phyloP scores from a whole-genome alignment of 2,329 filamentous ascomycete species.

The Oidium heveae region DNA sequence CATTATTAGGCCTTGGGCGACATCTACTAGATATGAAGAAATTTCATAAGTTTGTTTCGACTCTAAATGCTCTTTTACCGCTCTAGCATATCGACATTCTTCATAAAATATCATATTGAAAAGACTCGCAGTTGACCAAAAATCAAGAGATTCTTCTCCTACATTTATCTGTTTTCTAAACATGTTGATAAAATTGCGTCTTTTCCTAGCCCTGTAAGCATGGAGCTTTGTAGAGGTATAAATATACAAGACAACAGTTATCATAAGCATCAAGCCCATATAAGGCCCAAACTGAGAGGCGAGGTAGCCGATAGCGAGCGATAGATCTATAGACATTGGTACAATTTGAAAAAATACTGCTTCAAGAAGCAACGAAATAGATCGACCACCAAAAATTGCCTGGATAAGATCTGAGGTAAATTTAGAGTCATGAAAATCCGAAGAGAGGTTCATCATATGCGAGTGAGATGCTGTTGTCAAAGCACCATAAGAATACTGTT shows the following conservation, averaged over 20 bases:
- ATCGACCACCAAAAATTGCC: slow-evolving; percentile 81
- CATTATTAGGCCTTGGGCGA: slow-evolving; percentile 57
- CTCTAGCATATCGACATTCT: slow-evolving; percentile 44
- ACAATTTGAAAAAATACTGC: slow-evolving; percentile 89
- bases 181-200: slow-evolving; percentile 82
- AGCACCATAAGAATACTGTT: slow-evolving; percentile 88
- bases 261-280: slow-evolving; percentile 68
- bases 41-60: slow-evolving; percentile 55
- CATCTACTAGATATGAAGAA: slow-evolving; percentile 58
- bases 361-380: slow-evolving; percentile 90
- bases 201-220: slow-evolving; percentile 70
- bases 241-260: slow-evolving; percentile 88
- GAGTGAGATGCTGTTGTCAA: slow-evolving; percentile 90
- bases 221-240: slow-evolving; percentile 94
- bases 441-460: slow-evolving; percentile 80
- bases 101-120: slow-evolving; percentile 70
- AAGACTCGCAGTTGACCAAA: slow-evolving; percentile 89
- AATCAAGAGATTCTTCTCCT: slow-evolving; percentile 95
- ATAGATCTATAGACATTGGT: slow-evolving; percentile 79
- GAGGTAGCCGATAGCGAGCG: slow-evolving; percentile 65
- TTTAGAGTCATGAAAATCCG: slow-evolving; percentile 93
- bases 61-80: slow-evolving; percentile 44
- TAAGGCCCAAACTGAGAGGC: slow-evolving; percentile 58
- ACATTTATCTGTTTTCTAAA: slow-evolving; percentile 89
- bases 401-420: slow-evolving; percentile 90